Evolutionary conservation across 306 rosid species (phyloP), one percentile per base, ranked within the genome.

Genomic region (Nissolia schottii): DNA sequence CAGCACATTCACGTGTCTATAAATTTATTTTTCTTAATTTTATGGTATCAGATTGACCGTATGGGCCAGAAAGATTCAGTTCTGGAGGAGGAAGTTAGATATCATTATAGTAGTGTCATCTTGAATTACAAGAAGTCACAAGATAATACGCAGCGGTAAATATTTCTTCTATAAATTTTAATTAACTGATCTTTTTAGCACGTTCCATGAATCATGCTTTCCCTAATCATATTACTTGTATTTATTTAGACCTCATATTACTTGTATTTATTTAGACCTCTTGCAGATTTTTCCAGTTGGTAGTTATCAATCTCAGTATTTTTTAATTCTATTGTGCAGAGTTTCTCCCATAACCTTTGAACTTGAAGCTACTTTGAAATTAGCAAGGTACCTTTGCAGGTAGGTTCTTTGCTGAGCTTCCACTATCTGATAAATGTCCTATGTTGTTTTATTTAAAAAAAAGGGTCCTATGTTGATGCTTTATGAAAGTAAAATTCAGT

Each of bases 311-410:
- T 63, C 67, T 48, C 28, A 29, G 38, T 56, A 24, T 69, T 61
- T 61, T 34, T 77, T 55, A 25, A 28, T 73, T 18, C 56, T 62
- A 80, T 53, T 77, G 35, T 90, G 86, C 93, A 94, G 99, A 82
- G 99, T 94, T 81, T 94, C 99, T 61, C 99, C 99, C 74, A 55
- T 94, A 76, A 89, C 95, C 64, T 94, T 94, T 84, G 99, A 91
- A 85, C 96, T 94, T 35, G 98, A 94, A 88, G 98, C 98, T 64
- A 94, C 96, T 73, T 74, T 94, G 83, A 94, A 94, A 84, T 74
- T 94, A 74, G 97, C 98, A 57, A 89, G 97, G 81, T 91, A 86
- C 69, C 96, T 94, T 76, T 94, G 98, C 96, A 85, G 98, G 97
- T 91, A 74, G 16, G 15, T 60, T 70, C 46, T 74, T 78, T 70